Percentiles rank a stretch among this genome's conserved stretches.
phyloP scores from a whole-genome alignment of 495 filamentous ascomycete species.

The Friedmanniomyces simplex region DNA sequence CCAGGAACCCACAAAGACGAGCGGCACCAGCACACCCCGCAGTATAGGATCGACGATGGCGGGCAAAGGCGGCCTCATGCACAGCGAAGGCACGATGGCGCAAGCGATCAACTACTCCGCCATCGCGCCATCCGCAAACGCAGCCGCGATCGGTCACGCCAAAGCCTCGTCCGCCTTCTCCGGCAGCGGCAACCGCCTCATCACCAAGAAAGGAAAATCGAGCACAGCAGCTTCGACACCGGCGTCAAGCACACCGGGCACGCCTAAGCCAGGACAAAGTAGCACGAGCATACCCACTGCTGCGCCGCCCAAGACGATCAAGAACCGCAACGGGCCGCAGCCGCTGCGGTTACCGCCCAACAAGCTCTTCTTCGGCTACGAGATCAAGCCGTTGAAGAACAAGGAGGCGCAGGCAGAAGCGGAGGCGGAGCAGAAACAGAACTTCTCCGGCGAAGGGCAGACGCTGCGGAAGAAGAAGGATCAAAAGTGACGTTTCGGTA shows the following conservation, averaged over 20 bases:
- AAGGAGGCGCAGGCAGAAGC: slow-evolving; percentile 59
- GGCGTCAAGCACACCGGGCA: slow-evolving; percentile 58
- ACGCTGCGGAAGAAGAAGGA: slow-evolving; percentile 53
- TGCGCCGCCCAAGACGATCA: slow-evolving; percentile 18
- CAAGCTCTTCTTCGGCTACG: slow-evolving; percentile 93
- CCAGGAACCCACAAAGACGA: slow-evolving; percentile 54
- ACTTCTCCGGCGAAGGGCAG: slow-evolving; percentile 82
- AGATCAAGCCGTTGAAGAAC: slow-evolving; percentile 76
- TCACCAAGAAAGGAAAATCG: slow-evolving; percentile 55
- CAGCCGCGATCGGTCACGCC: slow-evolving; percentile 48
- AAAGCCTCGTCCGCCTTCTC: slow-evolving; percentile 71
- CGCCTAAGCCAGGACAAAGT: slow-evolving; percentile 70
- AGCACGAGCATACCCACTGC: slow-evolving; percentile 45
- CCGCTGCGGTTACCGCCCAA: slow-evolving; percentile 77
- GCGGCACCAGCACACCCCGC: slow-evolving; percentile 56
- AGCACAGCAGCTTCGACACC: slow-evolving; percentile 38
- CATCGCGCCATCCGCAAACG: slow-evolving; percentile 70
- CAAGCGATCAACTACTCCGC: slow-evolving; percentile 92
- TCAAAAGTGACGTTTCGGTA: slow-evolving; percentile 14
- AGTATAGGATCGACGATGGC: slow-evolving; percentile 46
- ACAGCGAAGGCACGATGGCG: slow-evolving; percentile 77
- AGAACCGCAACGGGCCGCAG: slow-evolving; percentile 64
- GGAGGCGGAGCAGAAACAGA: slow-evolving; percentile 54
- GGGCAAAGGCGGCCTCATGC: slow-evolving; percentile 58
- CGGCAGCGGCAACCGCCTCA: slow-evolving; percentile 61